phyloP scores from a whole-genome alignment of 2,329 filamentous ascomycete species.

The Paraphaeosphaeria sporulosa region DNA sequence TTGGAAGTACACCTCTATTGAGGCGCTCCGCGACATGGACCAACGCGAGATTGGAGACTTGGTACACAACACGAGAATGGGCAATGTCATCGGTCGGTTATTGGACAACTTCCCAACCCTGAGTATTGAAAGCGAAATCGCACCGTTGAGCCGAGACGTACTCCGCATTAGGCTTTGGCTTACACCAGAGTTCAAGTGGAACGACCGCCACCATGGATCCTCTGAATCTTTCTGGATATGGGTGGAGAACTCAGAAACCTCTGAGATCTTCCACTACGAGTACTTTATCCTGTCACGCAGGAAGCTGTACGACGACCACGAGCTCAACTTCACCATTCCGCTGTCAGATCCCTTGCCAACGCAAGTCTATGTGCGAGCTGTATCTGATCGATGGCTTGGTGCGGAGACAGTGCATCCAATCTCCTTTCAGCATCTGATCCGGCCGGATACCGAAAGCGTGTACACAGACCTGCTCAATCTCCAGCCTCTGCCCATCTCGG shows the following conservation, averaged over 20 bases:
- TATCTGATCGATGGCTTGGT: conserved; percentile 95
- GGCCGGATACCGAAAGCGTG: conserved; percentile 95
- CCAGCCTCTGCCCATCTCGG: conserved; percentile 85
- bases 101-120: conserved; percentile 92
- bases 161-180: conserved; percentile 87
- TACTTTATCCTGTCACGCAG: conserved; percentile 91
- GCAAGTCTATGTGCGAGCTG: conserved; percentile 93
- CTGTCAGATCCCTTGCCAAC: conserved; percentile 90
- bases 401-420: conserved; percentile 95
- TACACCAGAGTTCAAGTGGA: conserved; percentile 92
- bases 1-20: conserved; percentile 80
- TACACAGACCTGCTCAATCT: conserved; percentile 94
- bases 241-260: conserved; percentile 98
- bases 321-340: conserved; percentile 97
- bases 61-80: conserved; percentile 90
- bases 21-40: conserved; percentile 92
- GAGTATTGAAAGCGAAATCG: conserved; percentile 90
- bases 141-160: conserved; percentile 92
- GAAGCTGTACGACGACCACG: conserved; percentile 95
- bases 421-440: conserved; percentile 96
- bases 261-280: conserved; percentile 97
- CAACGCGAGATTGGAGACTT: conserved; percentile 85
- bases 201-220: conserved; percentile 89
- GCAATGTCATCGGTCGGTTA: conserved; percentile 79
- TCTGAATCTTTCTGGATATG: conserved; percentile 98